These are phyloP conservation scores for Magnaporthiopsis rhizophila DNA, from an alignment of 2,329 filamentous ascomycete genomes.

Conservation along the genomic window DNA sequence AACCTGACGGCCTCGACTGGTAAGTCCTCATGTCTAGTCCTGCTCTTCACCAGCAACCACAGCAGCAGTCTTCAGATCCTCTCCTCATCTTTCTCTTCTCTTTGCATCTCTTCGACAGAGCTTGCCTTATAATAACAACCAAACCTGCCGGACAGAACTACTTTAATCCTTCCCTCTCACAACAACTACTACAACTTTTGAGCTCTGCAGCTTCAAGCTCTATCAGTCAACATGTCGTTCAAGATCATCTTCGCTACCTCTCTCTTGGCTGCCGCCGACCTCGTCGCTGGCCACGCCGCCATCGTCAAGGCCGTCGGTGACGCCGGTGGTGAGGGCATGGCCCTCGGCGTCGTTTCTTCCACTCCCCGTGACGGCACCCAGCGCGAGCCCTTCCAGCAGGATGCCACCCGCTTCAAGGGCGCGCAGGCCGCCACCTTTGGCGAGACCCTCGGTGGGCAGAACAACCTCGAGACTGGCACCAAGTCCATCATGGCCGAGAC, in stretches of 20 bases:
- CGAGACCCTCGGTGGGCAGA: constrained; percentile 51
- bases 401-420: constrained; percentile 54
- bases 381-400: constrained; percentile 55
- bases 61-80: background rate
- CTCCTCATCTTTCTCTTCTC: constrained; percentile 3
- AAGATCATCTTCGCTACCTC: constrained; percentile 31
- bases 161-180: background rate
- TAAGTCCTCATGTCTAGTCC: background rate
- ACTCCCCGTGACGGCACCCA: constrained; percentile 55
- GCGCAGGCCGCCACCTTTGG: constrained; percentile 43
- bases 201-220: background rate
- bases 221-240: constrained; percentile 20
- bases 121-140: background rate
- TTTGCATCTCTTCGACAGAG: constrained; percentile 1
- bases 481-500: constrained; percentile 48
- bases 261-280: constrained; percentile 43
- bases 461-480: constrained; percentile 49
- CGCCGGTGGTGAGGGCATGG: constrained; percentile 47
- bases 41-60: constrained; percentile 3
- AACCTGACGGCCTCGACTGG: background rate
- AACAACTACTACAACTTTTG: background rate
- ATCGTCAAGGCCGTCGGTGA: constrained; percentile 52
- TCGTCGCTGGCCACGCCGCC: constrained; percentile 53
- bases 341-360: constrained; percentile 39
- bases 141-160: background rate